Conservation (phyloP, 2,329 filamentous ascomycete species). For the Venturia effusa region DNA sequence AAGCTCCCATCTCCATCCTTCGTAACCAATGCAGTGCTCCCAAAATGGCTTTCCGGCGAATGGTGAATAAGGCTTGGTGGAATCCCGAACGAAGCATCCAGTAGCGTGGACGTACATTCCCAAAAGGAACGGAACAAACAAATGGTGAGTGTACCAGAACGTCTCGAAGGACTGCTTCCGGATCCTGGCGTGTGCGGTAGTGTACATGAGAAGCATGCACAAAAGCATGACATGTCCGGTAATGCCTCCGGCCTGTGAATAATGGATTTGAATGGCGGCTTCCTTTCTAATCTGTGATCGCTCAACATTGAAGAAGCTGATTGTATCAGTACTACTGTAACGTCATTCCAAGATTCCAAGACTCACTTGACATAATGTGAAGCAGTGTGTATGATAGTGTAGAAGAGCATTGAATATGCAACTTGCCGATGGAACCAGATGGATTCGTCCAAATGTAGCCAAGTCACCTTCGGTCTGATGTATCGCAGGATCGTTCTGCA, state of each 20-base stretch:
- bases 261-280: conserved; percentile 82
- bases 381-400: conserved; percentile 63
- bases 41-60: conserved; percentile 77
- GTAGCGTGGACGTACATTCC: conserved; percentile 92
- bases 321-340: not conserved
- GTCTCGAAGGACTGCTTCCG: conserved; percentile 96
- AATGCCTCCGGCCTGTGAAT: conserved; percentile 76
- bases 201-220: conserved; percentile 99
- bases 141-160: conserved; percentile 98
- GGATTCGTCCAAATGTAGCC: conserved; percentile 89
- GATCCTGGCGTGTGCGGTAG: conserved; percentile 84
- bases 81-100: conserved; percentile 92
- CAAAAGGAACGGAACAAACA: conserved; percentile 94
- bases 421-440: conserved; percentile 95
- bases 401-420: conserved; percentile 79
- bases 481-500: conserved; percentile 82
- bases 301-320: conserved; percentile 90
- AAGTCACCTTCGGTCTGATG: conserved; percentile 76
- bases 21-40: conserved; percentile 86
- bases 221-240: conserved; percentile 96
- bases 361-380: conserved; percentile 89
- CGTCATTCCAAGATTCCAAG: not conserved
- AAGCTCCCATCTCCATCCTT: conserved; percentile 96
- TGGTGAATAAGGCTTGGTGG: conserved; percentile 59
- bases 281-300: conserved; percentile 68